A percentile compares a stretch with the other conserved stretches of the same genome.
These are phyloP conservation scores for Hemileccinum impolitum DNA, from an alignment of 768 basidiomycete genomes.

Conservation along the genomic window DNA sequence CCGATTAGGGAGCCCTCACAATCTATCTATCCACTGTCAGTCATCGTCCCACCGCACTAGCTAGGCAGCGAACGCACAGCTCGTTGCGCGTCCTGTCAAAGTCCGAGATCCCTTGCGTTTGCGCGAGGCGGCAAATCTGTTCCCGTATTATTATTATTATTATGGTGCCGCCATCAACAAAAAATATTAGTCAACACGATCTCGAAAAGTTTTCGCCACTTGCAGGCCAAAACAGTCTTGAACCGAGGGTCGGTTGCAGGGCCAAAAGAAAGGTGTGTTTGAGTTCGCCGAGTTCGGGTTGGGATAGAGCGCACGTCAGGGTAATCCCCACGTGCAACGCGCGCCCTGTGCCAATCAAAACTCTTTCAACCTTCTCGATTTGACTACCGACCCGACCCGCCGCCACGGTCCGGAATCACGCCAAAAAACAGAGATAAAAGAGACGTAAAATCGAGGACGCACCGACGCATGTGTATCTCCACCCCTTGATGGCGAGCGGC, in stretches of 20 bases:
- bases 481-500: neutral
- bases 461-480: slow-evolving; percentile 17
- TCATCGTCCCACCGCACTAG: neutral
- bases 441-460: slow-evolving; percentile 23
- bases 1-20: neutral
- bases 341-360: neutral
- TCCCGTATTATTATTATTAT: too few relatives aligned
- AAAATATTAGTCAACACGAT: neutral
- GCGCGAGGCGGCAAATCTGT: neutral
- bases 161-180: too few relatives aligned
- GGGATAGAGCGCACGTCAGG: slow-evolving; percentile 9
- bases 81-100: neutral
- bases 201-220: slow-evolving; percentile 2
- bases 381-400: slow-evolving; percentile 6
- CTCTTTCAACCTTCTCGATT: slow-evolving; percentile 20
- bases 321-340: neutral
- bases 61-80: slow-evolving; percentile 1
- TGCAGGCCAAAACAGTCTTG: neutral
- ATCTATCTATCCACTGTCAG: neutral
- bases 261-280: neutral
- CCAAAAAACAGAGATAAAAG: neutral
- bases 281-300: slow-evolving; percentile 5
- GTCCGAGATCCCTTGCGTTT: neutral
- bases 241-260: too few relatives aligned
- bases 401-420: neutral